A percentile compares a stretch with the other conserved stretches of the same genome.
phyloP scores from a whole-genome alignment of 1,284 basidiomycete genomes.

The Leucoagaricus sp. region DNA sequence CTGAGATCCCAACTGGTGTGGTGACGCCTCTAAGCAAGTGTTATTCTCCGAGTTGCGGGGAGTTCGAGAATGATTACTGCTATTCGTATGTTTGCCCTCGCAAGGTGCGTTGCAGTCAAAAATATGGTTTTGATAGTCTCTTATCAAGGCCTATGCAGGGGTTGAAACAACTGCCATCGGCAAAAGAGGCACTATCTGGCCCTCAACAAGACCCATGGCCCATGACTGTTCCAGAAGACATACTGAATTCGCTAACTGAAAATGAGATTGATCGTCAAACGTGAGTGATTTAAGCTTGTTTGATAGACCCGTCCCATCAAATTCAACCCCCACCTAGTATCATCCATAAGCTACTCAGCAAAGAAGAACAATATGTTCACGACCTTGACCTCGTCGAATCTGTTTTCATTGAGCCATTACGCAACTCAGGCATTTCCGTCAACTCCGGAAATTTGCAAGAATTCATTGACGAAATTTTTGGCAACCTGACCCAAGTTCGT shows the following conservation, averaged over 20 bases:
- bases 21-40: conserved; percentile 81
- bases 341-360: conserved; percentile 89
- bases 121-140: not conserved
- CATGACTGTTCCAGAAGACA: conserved; percentile 64
- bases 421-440: conserved; percentile 70
- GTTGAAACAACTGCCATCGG: conserved; percentile 21
- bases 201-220: conserved; percentile 68
- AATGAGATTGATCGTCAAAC: conserved; percentile 86
- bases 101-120: conserved; percentile 42
- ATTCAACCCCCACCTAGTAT: too few relatives aligned
- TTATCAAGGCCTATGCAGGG: conserved; percentile 14
- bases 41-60: conserved; percentile 82
- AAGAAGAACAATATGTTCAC: conserved; percentile 89
- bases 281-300: conserved; percentile 37
- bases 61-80: conserved; percentile 55
- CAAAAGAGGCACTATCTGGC: conserved; percentile 24
- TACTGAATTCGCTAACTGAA: conserved; percentile 70
- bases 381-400: conserved; percentile 87
- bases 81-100: conserved; percentile 77
- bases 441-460: conserved; percentile 64
- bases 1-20: conserved; percentile 86
- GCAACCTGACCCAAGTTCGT: conserved; percentile 83
- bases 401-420: conserved; percentile 83
- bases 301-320: too few relatives aligned
- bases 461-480: conserved; percentile 88